A percentile compares a stretch with the other conserved stretches of the same genome.
Conservation (phyloP, 2,329 filamentous ascomycete genomes). For the Microdochium nivale region DNA sequence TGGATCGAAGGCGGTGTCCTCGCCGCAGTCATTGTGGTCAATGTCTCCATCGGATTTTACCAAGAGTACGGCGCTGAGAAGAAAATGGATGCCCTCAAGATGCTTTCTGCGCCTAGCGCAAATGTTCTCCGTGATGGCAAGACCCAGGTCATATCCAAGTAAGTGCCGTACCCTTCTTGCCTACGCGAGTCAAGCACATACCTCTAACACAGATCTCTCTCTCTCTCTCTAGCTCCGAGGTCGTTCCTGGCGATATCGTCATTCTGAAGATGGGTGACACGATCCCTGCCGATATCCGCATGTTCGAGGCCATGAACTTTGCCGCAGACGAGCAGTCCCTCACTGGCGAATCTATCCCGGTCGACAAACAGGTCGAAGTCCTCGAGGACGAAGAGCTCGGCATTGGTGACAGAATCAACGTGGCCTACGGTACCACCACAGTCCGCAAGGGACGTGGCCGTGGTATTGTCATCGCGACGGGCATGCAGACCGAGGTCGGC, state of each 20-base stretch:
- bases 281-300: slow-evolving; percentile 62
- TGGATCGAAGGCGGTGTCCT: slow-evolving; percentile 62
- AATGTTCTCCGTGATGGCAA: slow-evolving; percentile 53
- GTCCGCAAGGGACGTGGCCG: slow-evolving; percentile 66
- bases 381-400: slow-evolving; percentile 48
- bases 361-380: slow-evolving; percentile 53
- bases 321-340: slow-evolving; percentile 71
- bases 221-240: slow-evolving; percentile 41
- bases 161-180: slow-evolving; percentile 20
- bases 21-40: slow-evolving; percentile 58
- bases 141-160: slow-evolving; percentile 49
- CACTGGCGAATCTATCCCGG: slow-evolving; percentile 67
- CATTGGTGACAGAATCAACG: slow-evolving; percentile 65
- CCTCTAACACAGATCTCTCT: slow-evolving; percentile 6
- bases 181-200: background rate
- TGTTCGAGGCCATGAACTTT: slow-evolving; percentile 69
- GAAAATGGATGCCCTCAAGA: slow-evolving; percentile 55
- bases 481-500: slow-evolving; percentile 64
- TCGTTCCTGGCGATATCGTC: slow-evolving; percentile 66
- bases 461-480: slow-evolving; percentile 65
- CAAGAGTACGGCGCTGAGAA: slow-evolving; percentile 58
- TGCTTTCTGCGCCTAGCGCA: slow-evolving; percentile 55
- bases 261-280: slow-evolving; percentile 64
- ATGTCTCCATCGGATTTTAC: slow-evolving; percentile 60
- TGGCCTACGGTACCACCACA: slow-evolving; percentile 66